Evolutionary conservation across 306 rosid genomes (phyloP).

Genomic region (Trifolium dubium): DNA sequence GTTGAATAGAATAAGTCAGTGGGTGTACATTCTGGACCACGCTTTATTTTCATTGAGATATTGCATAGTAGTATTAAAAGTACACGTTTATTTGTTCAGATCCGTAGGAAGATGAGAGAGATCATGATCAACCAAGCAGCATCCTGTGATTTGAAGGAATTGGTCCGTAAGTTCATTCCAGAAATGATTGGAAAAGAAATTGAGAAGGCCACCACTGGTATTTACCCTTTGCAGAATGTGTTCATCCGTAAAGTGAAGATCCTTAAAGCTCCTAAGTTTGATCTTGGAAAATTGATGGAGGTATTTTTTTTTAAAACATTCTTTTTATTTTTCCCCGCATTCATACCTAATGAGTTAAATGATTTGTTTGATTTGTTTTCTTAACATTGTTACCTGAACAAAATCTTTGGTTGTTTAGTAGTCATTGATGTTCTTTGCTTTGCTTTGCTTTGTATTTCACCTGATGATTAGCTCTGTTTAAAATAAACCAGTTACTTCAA

Average conservation of each 20-base stretch:
- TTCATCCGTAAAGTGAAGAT: slow-evolving; percentile 89
- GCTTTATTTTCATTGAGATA: not conserved
- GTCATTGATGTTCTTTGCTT: not conserved
- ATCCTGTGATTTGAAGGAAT: slow-evolving; percentile 85
- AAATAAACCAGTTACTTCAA: not conserved
- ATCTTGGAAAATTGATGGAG: slow-evolving; percentile 95
- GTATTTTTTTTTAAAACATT: slow-evolving; percentile 38
- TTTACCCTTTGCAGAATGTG: slow-evolving; percentile 86
- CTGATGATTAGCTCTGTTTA: not conserved
- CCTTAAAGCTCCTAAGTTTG: slow-evolving; percentile 94
- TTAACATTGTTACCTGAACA: not conserved
- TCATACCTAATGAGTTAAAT: not conserved
- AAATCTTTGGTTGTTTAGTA: not conserved
- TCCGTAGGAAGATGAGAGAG: slow-evolving; percentile 93
- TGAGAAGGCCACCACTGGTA: slow-evolving; percentile 79
- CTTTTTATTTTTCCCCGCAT: too few species aligned
- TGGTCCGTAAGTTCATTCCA: slow-evolving; percentile 87
- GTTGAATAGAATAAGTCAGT: not conserved
- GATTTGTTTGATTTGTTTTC: not conserved
- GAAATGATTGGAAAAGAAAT: slow-evolving; percentile 91
- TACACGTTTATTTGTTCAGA: slow-evolving; percentile 47
- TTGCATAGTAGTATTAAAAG: not conserved
- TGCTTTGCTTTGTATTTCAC: not conserved
- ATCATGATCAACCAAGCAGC: slow-evolving; percentile 80
- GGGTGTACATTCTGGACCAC: not conserved